Evolutionary conservation across 2,329 filamentous ascomycete species (phyloP).

Genomic region (Hymenoscyphus fraxineus): DNA sequence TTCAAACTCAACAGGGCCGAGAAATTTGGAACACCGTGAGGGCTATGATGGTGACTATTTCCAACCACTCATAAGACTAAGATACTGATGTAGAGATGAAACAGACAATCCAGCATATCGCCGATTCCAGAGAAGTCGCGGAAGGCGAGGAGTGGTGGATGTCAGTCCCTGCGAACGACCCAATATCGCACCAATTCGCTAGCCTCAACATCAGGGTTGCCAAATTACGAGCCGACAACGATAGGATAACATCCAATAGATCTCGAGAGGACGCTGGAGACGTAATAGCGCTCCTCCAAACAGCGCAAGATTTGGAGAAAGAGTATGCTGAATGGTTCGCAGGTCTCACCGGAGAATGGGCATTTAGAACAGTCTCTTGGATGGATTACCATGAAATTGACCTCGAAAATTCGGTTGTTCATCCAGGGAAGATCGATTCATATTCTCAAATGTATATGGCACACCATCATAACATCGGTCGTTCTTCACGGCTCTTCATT

Average conservation of each 20-base stretch:
- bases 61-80: background rate
- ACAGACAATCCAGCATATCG: conserved; percentile 57
- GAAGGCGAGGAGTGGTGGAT: conserved; percentile 57
- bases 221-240: conserved; percentile 51
- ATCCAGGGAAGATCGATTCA: conserved; percentile 55
- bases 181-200: conserved; percentile 43
- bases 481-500: conserved; percentile 52
- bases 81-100: conserved; percentile 43
- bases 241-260: conserved; percentile 39
- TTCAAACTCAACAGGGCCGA: conserved; percentile 49
- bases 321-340: conserved; percentile 49
- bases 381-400: conserved; percentile 47
- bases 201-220: conserved; percentile 50
- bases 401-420: conserved; percentile 50
- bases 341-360: conserved; percentile 47
- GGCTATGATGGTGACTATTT: conserved; percentile 50
- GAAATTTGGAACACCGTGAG: conserved; percentile 56
- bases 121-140: conserved; percentile 46
- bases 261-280: conserved; percentile 46
- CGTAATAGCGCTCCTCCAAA: conserved; percentile 48
- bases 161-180: conserved; percentile 47
- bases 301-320: conserved; percentile 49
- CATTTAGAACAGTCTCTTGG: conserved; percentile 50
- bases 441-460: conserved; percentile 57
- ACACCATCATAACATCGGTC: conserved; percentile 53